Evolutionary conservation across 306 rosid species (phyloP), one percentile per base, ranked within the genome.

Genomic region (Cicer cuneatum): DNA sequence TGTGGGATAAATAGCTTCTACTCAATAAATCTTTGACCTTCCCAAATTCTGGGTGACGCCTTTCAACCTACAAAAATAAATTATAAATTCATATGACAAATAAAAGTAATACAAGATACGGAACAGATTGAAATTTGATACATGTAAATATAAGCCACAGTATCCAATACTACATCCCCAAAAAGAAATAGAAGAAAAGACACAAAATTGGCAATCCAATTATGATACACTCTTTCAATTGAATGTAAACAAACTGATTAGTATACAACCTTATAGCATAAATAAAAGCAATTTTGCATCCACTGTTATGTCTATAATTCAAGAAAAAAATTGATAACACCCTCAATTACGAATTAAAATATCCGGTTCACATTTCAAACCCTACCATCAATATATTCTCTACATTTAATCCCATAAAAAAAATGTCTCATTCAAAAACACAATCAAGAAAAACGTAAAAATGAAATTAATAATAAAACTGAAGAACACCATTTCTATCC

Each of bases 1-100:
- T 76, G 63, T 21, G 66, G 0, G 83, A 81, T 11, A 76, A 59
- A 84, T 82, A 72, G 58, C 86, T 83, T 75, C 91, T 84, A 7
- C 60, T 72, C 72, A 81, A 53, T 61, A 82, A 74, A 45, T 39
- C 67, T 71, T 71, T 84, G 59, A 81, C 46, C 47, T 33, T 85
- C 72, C 82, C 83, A 58, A 83, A 65, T 58, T 86, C 78, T 13
- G 83, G 76, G 37, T 40, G 85, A 80, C 69, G 81, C 73, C 86
- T 77, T 41, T 93, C 81, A 73, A 89, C 90, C 97, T 90, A 97
- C 24, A 76, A 73, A 66, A 19, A 68, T n/a, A 70, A 64, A 78
- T 24, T 11, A 77, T 42, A 39, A 60, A 84, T 37, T 72, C 68
- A 57, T 8, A 14, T 38, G 45, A 56, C 43, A 75, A 10, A 48